Conservation (phyloP, 2,329 filamentous ascomycete genomes). For the Microsporum canis region DNA sequence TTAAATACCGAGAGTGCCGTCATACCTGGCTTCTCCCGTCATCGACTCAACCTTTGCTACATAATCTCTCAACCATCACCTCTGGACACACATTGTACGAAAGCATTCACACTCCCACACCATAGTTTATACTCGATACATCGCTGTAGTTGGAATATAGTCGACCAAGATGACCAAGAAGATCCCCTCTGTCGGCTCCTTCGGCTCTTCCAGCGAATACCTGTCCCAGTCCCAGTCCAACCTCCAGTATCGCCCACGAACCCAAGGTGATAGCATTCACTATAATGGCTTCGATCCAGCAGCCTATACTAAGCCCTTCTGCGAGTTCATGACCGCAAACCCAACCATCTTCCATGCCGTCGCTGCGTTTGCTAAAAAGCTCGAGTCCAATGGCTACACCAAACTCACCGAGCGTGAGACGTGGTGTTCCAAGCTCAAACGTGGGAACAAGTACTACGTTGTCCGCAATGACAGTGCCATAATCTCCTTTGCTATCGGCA, state of each 20-base stretch:
- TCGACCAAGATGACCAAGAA: slow-evolving; percentile 1
- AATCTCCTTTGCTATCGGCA: slow-evolving; percentile 75
- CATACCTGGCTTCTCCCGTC: background rate
- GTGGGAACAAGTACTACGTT: slow-evolving; percentile 79
- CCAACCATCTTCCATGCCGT: slow-evolving; percentile 92
- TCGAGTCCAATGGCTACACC: slow-evolving; percentile 60
- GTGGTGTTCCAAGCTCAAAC: slow-evolving; percentile 61
- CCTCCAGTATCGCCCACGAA: background rate
- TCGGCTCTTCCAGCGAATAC: background rate
- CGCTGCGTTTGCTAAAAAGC: slow-evolving; percentile 60
- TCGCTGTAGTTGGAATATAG: background rate
- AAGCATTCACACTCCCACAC: background rate
- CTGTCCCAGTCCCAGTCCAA: background rate
- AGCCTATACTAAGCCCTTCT: slow-evolving; percentile 71
- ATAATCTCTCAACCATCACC: too few relatives aligned
- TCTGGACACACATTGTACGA: too few relatives aligned
- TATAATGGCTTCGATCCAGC: slow-evolving; percentile 30
- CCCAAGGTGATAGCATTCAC: background rate
- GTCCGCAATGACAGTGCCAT: slow-evolving; percentile 76
- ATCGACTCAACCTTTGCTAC: background rate
- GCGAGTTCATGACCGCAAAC: slow-evolving; percentile 75
- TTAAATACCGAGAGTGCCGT: background rate
- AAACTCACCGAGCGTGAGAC: slow-evolving; percentile 64
- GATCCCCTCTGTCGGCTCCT: background rate
- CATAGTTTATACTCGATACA: background rate